Evolutionary conservation across 2,329 filamentous ascomycete species (phyloP).

Genomic region (Hymenoscyphus albidus): DNA sequence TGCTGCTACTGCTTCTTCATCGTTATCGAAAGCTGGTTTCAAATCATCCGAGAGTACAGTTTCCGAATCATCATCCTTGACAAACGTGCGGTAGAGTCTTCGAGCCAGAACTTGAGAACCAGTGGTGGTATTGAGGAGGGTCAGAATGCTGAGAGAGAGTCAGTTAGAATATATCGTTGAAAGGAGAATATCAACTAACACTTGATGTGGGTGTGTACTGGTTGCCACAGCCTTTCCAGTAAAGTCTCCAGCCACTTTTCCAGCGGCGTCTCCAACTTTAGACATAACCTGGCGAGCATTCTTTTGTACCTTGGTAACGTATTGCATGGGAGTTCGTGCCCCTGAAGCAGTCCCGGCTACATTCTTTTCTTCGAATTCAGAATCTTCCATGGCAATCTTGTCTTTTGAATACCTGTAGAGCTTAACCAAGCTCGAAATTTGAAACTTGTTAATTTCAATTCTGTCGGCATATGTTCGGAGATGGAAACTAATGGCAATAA

Average conservation of each 20-base stretch:
- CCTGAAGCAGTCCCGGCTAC: conserved; percentile 41
- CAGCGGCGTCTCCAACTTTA: conserved; percentile 81
- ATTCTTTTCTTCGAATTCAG: conserved; percentile 60
- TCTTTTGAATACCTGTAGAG: conserved; percentile 61
- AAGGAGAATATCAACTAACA: conserved; percentile 39
- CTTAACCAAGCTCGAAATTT: conserved; percentile 67
- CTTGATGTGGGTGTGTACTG: conserved; percentile 77
- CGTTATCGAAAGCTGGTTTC: conserved; percentile 70
- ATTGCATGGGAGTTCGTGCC: conserved; percentile 63
- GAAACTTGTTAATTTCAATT: conserved; percentile 89
- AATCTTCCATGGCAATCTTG: conserved; percentile 66
- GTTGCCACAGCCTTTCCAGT: conserved; percentile 68
- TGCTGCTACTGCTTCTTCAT: conserved; percentile 83
- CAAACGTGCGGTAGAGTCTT: conserved; percentile 82
- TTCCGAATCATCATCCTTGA: conserved; percentile 66
- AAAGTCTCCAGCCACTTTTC: conserved; percentile 84
- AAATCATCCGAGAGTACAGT: conserved; percentile 77
- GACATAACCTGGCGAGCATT: conserved; percentile 72
- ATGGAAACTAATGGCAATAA: conserved; percentile 93
- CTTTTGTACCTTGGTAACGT: conserved; percentile 65
- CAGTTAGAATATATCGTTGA: conserved; percentile 9
- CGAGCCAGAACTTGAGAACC: conserved; percentile 82
- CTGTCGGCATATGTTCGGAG: conserved; percentile 83
- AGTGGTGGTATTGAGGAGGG: conserved; percentile 66
- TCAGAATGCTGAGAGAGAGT: conserved; percentile 50